Conservation (phyloP, 495 filamentous ascomycete genomes). For the Lepidopterella palustris region DNA sequence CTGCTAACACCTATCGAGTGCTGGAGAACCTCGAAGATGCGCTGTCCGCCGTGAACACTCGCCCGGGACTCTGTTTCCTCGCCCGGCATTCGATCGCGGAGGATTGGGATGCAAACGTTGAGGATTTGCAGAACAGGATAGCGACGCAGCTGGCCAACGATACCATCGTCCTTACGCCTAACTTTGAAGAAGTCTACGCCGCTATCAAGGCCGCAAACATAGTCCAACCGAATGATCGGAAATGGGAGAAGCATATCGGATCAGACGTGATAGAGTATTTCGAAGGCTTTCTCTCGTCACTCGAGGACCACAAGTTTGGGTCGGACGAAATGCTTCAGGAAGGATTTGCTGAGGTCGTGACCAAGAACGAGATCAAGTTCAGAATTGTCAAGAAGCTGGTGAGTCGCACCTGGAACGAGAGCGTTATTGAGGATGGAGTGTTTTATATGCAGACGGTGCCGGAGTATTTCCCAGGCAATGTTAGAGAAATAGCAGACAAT, state of each 20-base stretch:
- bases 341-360: constrained; percentile 25
- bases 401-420: constrained; percentile 18
- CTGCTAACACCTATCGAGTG: constrained; percentile 40
- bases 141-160: constrained; percentile 36
- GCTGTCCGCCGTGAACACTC: constrained; percentile 38
- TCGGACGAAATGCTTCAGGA: constrained; percentile 29
- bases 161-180: constrained; percentile 8
- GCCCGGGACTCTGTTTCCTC: constrained; percentile 38
- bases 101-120: constrained; percentile 41
- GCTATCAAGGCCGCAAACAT: constrained; percentile 4
- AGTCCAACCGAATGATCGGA: not conserved
- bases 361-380: constrained; percentile 19
- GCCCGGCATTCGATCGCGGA: constrained; percentile 41
- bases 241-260: constrained; percentile 18
- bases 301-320: constrained; percentile 18
- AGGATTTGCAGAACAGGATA: constrained; percentile 35
- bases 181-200: constrained; percentile 12
- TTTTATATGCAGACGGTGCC: constrained; percentile 25
- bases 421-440: constrained; percentile 25
- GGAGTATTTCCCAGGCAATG: constrained; percentile 12
- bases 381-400: constrained; percentile 23
- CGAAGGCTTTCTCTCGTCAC: constrained; percentile 8
- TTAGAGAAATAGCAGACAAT: not conserved
- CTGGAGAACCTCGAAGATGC: constrained; percentile 37
- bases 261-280: constrained; percentile 9